phyloP scores from a whole-genome alignment of 805 yeast species.

The Wickerhamomyces alni region DNA sequence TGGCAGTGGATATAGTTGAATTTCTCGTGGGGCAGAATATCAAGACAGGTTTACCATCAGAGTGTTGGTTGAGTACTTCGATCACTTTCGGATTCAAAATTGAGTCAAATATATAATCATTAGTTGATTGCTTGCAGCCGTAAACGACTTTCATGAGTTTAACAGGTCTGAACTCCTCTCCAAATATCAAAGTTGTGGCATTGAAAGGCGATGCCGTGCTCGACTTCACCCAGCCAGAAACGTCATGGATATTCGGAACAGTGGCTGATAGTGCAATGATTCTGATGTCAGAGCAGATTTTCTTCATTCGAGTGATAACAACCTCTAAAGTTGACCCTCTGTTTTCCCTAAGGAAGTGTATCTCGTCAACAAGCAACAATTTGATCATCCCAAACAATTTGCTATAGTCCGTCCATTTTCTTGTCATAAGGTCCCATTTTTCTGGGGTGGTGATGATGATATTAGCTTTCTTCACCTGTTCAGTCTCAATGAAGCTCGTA shows the following conservation, averaged over 20 bases:
- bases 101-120: conserved; percentile 43
- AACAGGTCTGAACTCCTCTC: conserved; percentile 43
- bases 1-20: conserved; percentile 42
- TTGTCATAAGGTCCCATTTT: conserved; percentile 53
- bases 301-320: conserved; percentile 41
- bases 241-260: conserved; percentile 43
- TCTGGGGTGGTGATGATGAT: conserved; percentile 57
- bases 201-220: conserved; percentile 9
- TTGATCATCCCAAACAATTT: conserved; percentile 34
- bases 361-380: conserved; percentile 43
- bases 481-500: conserved; percentile 39
- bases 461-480: conserved; percentile 40
- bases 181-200: conserved; percentile 37
- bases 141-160: conserved; percentile 34
- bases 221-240: conserved; percentile 38
- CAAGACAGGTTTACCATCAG: conserved; percentile 37
- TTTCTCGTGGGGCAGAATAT: conserved; percentile 51
- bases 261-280: conserved; percentile 48
- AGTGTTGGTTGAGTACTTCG: conserved; percentile 33
- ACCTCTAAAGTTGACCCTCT: conserved; percentile 46
- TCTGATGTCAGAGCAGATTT: conserved; percentile 29
- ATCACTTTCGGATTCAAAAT: conserved; percentile 34
- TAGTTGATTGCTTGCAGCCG: conserved; percentile 35
- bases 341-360: conserved; percentile 38
- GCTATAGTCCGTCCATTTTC: conserved; percentile 41